Conservation (phyloP, 2,329 filamentous ascomycete genomes). For the Pyrenophora graminea region DNA sequence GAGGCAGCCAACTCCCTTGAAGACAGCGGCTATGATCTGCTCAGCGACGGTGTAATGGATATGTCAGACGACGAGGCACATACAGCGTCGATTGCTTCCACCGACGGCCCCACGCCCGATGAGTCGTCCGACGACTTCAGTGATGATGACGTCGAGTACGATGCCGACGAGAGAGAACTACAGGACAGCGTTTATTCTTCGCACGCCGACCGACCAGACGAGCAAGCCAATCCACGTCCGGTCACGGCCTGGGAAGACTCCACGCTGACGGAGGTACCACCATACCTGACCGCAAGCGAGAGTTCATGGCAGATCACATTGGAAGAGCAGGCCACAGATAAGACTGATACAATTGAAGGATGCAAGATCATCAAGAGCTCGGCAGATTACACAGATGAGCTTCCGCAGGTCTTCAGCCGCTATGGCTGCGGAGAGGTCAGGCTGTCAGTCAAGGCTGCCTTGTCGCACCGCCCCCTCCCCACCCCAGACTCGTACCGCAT, state of each 20-base stretch:
- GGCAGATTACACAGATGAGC: constrained; percentile 23
- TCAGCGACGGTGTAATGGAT: constrained; percentile 37
- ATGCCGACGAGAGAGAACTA: constrained; percentile 23
- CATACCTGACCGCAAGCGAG: constrained; percentile 30
- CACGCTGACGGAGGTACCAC: constrained; percentile 35
- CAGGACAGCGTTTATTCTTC: constrained; percentile 27
- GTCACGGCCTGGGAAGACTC: constrained; percentile 32
- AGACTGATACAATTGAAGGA: constrained; percentile 19
- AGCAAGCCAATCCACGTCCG: constrained; percentile 22
- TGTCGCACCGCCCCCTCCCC: constrained; percentile 31
- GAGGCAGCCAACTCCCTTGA: constrained; percentile 38
- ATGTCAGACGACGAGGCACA: constrained; percentile 45
- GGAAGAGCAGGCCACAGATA: constrained; percentile 27
- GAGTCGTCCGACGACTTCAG: constrained; percentile 37
- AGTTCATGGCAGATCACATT: constrained; percentile 27
- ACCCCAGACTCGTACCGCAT: constrained; percentile 38
- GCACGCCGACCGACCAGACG: constrained; percentile 19
- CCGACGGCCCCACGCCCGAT: constrained; percentile 40
- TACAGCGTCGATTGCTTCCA: constrained; percentile 45
- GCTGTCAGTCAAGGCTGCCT: constrained; percentile 34
- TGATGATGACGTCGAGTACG: constrained; percentile 40
- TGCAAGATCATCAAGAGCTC: constrained; percentile 31
- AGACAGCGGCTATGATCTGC: constrained; percentile 44
- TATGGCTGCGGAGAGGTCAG: constrained; percentile 36
- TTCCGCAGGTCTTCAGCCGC: constrained; percentile 30